Conservation (phyloP, 2,329 filamentous ascomycete species). For the Fusarium sarcochroum region DNA sequence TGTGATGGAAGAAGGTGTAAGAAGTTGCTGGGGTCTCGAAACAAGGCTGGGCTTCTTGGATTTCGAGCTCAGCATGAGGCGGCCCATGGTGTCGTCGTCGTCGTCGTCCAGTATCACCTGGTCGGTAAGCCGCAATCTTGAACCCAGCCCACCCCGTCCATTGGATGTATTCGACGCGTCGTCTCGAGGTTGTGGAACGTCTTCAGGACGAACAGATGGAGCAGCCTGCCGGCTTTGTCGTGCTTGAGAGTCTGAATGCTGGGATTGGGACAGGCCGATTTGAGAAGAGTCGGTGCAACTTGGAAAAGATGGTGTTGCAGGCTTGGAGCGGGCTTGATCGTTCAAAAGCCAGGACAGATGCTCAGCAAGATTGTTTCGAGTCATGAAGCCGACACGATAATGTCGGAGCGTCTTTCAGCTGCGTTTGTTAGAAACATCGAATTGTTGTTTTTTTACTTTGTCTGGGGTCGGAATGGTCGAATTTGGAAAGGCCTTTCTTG, state of each 20-base stretch:
- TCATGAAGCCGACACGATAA: constrained; percentile 65
- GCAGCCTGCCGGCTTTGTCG: constrained; percentile 9
- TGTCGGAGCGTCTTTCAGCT: constrained; percentile 44
- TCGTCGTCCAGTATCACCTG: constrained; percentile 48
- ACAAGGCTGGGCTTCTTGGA: constrained; percentile 62
- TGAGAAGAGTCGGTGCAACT: constrained; percentile 49
- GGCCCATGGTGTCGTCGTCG: constrained; percentile 60
- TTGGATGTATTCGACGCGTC: constrained; percentile 34
- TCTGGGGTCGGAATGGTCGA: constrained; percentile 22
- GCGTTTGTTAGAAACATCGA: constrained; percentile 46
- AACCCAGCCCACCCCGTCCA: constrained; percentile 41
- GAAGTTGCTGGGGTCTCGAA: constrained; percentile 56
- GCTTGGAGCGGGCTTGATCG: constrained; percentile 60
- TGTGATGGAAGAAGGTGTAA: constrained; percentile 55
- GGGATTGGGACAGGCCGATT: constrained; percentile 47
- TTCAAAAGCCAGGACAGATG: constrained; percentile 71
- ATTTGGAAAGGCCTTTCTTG: constrained; percentile 34
- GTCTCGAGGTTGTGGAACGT: constrained; percentile 7
- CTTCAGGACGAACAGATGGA: constrained; percentile 7
- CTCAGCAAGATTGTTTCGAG: constrained; percentile 71
- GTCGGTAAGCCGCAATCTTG: constrained; percentile 45
- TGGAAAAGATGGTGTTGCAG: constrained; percentile 57
- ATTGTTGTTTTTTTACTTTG: constrained; percentile 20
- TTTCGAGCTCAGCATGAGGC: constrained; percentile 59
- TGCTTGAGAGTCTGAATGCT: constrained; percentile 26